Evolutionary conservation across 352 stramenopile species (phyloP), one percentile per base, ranked within the genome.

Genomic region (Sclerospora graminicola): DNA sequence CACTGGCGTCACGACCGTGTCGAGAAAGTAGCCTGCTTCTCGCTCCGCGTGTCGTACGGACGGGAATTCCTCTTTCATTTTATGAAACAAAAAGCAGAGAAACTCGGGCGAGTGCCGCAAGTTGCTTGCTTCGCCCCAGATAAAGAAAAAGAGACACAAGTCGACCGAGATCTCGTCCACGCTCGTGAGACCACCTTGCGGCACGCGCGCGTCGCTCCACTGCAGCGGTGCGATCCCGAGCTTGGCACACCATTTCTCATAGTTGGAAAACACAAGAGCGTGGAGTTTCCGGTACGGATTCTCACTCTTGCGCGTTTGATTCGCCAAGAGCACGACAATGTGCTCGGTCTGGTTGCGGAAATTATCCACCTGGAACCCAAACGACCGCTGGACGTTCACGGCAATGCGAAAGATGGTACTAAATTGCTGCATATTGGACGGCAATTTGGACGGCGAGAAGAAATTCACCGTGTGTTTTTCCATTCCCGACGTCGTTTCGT

Each of bases 101-200:
- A 92, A 98, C 63, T 99, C 96, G 0, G 96, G 93, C 41, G 97
- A 96, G 64, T 99, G 95, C 26, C 95, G 80, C 45, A 98, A 63
- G 70, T 99, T 99, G 48, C 87, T 96, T 0, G 84, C 84, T 69
- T 99, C 96, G 15, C 96, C 95, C 96, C 96, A 99, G 42, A 99
- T 95, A 63, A 97, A 98, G 60, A 99, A 98, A 60, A 96, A 98
- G 6, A 99, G 53, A 15, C 80, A 91, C 20, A 94, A 59, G 45
- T 94, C 82, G 26, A 90, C 67, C 4, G 69, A 82, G 20, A 92
- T 86, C 48, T 91, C 81, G 48, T 94, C 81, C n/a, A 90, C 60
- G 5, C 56, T 97, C 51, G 58, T 98, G 15, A 88, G 47, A 1
- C 74, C 73, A 28, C 70, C 77, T 54, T 86, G 97, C 59, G 82